These are phyloP conservation scores for Aspergillus tamarii DNA, from an alignment of 2,329 filamentous ascomycete species.

Conservation along the genomic window DNA sequence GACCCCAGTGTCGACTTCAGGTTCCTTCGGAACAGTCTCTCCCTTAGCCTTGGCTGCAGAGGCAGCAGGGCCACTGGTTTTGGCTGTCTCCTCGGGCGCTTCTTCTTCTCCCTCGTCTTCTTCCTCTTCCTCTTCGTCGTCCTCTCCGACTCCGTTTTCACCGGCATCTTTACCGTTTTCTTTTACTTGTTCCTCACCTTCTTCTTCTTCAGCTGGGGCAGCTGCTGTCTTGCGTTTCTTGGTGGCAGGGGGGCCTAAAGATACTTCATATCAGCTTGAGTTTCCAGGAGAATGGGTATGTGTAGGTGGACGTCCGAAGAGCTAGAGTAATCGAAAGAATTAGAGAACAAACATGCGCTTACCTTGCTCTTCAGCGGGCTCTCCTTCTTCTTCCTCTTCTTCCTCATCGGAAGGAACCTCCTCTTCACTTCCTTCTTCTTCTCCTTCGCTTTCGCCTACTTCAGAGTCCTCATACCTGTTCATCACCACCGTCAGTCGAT, in stretches of 20 bases:
- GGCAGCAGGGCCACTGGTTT: constrained; percentile 37
- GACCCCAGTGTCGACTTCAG: constrained; percentile 39
- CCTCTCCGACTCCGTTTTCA: constrained; percentile 21
- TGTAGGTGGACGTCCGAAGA: not conserved
- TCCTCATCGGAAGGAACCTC: constrained; percentile 19
- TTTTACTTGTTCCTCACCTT: constrained; percentile 16
- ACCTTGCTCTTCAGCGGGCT: constrained; percentile 28
- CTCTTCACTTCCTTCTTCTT: constrained; percentile 32
- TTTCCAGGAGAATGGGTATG: not conserved
- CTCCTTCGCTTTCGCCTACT: constrained; percentile 29
- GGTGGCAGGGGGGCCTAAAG: constrained; percentile 28
- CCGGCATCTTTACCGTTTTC: constrained; percentile 25
- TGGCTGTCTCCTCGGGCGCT: constrained; percentile 32
- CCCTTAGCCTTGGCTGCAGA: constrained; percentile 39
- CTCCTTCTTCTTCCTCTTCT: constrained; percentile 34
- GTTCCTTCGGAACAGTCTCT: constrained; percentile 31
- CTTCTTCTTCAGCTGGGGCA: constrained; percentile 24
- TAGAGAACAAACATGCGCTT: not conserved
- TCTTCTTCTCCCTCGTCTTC: constrained; percentile 30
- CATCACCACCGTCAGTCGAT: not conserved
- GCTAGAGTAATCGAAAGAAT: not conserved
- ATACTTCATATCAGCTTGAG: not conserved
- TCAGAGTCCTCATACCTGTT: constrained; percentile 41
- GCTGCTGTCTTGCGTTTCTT: constrained; percentile 37
- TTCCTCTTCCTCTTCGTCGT: constrained; percentile 20